Base-by-base conservation (phyloP, 441 rosid species). In the Lagerstroemia fauriei region DNA sequence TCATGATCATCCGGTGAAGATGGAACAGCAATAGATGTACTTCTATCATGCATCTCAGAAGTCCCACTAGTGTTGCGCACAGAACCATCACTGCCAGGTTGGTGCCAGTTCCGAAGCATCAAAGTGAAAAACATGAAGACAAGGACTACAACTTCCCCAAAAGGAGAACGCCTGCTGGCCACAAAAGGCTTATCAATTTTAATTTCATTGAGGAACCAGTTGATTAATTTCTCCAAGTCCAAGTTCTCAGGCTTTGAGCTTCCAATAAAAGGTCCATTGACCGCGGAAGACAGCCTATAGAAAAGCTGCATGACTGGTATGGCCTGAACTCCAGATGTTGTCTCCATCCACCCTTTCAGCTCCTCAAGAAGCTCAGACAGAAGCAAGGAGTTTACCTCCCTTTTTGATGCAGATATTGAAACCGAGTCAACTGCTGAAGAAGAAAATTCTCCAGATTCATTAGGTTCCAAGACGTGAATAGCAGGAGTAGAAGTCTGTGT, bases 31-130 rank as follows among this genome's bases (percentile, higher is more conserved):
- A 83, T 88, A 38, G 83, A 76, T 77, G 88, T 79, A 87, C 87
- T 90, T 87, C 91, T 94, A 87, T 97, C 98, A 85, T 88, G 92
- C 31, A 87, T 81, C 61, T 94, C 95, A 31, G 88, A 76, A 85
- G 79, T 89, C 86, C 90, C 97, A 63, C 90, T 84, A 73, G 92
- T 77, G 87, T 89, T 92, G 74, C 90, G 77, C 80, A 82, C 82
- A 87, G 92, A 84, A 83, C 88, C 77, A 88, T 94, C 98, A 83
- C 90, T 91, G 77, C 98, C 98, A 83, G 99, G 99, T 86, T 96
- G 99, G 83, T 97, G 98, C 99, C 99, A 97, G 85, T 97, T 97
- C 79, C 99, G 97, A 68, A 97, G 99, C 99, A 97, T 97, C 95
- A 97, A 88, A 80, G 99, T 97, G 91, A 96, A 95, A 87, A 96